phyloP scores from a whole-genome alignment of 208 protist genomes.

The Crithidia brevicula region DNA sequence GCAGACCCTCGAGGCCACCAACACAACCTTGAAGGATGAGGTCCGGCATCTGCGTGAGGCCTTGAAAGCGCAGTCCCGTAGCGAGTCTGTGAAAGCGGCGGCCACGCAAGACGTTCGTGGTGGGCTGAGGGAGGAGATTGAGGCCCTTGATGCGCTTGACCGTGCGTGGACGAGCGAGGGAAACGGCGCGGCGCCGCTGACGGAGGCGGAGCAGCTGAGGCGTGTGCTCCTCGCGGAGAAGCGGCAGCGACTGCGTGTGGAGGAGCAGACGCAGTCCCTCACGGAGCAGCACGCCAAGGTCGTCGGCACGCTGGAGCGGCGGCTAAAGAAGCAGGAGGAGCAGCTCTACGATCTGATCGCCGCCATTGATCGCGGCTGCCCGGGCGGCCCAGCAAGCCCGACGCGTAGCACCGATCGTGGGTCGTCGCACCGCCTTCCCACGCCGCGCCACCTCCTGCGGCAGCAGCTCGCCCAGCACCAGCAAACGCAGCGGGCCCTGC shows the following conservation, averaged over 20 bases:
- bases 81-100: slow-evolving; percentile 19
- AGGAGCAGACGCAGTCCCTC: slow-evolving; percentile 84
- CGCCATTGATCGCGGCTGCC: slow-evolving; percentile 45
- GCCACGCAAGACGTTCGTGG: slow-evolving; percentile 15
- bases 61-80: slow-evolving; percentile 61
- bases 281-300: slow-evolving; percentile 83
- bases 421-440: slow-evolving; percentile 25
- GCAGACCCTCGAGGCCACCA: slow-evolving; percentile 38
- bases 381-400: slow-evolving; percentile 4
- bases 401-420: slow-evolving; percentile 25
- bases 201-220: slow-evolving; percentile 46
- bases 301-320: slow-evolving; percentile 70
- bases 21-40: slow-evolving; percentile 37
- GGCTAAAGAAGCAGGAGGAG: slow-evolving; percentile 77
- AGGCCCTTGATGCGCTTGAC: slow-evolving; percentile 37
- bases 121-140: slow-evolving; percentile 26
- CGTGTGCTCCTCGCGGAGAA: slow-evolving; percentile 69
- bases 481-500: slow-evolving; percentile 54
- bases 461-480: slow-evolving; percentile 73
- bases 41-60: slow-evolving; percentile 66
- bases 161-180: slow-evolving; percentile 16
- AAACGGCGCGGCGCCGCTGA: slow-evolving; percentile 4
- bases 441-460: slow-evolving; percentile 59
- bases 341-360: slow-evolving; percentile 68
- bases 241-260: slow-evolving; percentile 78